A percentile compares a stretch with the other conserved stretches of the same genome.
Evolutionary conservation across 768 basidiomycete genomes (phyloP).

Genomic region (Pulveroboletus sp.): DNA sequence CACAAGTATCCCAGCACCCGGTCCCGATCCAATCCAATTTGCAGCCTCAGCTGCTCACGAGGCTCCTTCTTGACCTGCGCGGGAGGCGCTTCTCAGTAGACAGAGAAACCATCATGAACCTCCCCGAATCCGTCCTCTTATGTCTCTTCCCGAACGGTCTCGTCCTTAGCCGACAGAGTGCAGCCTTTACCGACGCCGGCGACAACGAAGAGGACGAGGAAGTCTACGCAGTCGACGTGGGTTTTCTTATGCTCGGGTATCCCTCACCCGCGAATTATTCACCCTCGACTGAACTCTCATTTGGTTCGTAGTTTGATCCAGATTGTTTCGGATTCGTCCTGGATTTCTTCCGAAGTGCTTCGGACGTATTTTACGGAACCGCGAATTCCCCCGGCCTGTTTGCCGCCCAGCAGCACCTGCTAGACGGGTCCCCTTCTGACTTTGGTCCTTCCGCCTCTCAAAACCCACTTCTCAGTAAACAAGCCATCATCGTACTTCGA

Average conservation of each 20-base stretch:
- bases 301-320: slow-evolving; percentile 77
- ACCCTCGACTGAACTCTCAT: neutral
- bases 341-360: slow-evolving; percentile 83
- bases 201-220: slow-evolving; percentile 82
- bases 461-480: slow-evolving; percentile 91
- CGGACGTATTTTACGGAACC: slow-evolving; percentile 90
- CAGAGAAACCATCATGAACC: slow-evolving; percentile 95
- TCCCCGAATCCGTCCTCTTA: slow-evolving; percentile 93
- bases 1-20: slow-evolving; percentile 48
- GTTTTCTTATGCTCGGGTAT: slow-evolving; percentile 33
- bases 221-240: slow-evolving; percentile 92
- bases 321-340: slow-evolving; percentile 94
- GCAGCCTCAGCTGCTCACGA: slow-evolving; percentile 83
- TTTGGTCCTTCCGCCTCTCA: slow-evolving; percentile 64
- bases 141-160: slow-evolving; percentile 98
- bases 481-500: slow-evolving; percentile 96
- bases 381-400: slow-evolving; percentile 66
- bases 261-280: neutral
- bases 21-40: slow-evolving; percentile 63
- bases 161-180: slow-evolving; percentile 83
- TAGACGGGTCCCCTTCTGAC: slow-evolving; percentile 57
- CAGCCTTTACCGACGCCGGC: slow-evolving; percentile 66
- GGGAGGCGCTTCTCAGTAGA: slow-evolving; percentile 91
- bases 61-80: slow-evolving; percentile 88
- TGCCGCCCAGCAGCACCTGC: slow-evolving; percentile 71